Conservation (phyloP, 176 grass and related monocot species). For the Phragmites australis region DNA sequence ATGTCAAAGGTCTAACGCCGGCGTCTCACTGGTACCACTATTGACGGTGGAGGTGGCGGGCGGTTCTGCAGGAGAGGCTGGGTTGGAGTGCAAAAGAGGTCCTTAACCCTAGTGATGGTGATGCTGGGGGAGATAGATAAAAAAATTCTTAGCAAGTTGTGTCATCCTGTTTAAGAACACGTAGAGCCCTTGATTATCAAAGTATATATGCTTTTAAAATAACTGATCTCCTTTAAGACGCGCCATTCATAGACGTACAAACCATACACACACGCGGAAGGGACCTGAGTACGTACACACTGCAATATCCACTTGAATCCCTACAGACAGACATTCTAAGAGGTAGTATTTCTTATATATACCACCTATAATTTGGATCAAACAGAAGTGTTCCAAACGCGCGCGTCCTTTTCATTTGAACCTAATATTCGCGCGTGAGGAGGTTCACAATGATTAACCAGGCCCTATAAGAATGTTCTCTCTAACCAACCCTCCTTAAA, state of each 20-base stretch:
- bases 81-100: no score
- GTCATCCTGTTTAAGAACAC: no score
- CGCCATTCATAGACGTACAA: background rate
- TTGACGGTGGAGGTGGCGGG: no score
- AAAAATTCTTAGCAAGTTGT: no score
- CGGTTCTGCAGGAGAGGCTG: no score
- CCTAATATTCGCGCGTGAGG: conserved; percentile 46
- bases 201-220: background rate
- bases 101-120: no score
- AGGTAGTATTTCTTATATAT: background rate
- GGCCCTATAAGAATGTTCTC: conserved; percentile 11
- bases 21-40: no score
- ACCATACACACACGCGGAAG: background rate
- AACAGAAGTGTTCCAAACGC: background rate
- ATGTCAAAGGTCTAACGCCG: no score
- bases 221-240: background rate
- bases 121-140: no score
- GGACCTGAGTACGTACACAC: background rate
- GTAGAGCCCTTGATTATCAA: background rate
- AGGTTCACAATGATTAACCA: conserved; percentile 29
- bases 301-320: background rate
- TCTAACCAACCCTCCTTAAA: conserved; percentile 9
- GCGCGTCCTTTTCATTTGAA: conserved; percentile 28
- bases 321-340: background rate
- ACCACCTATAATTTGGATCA: conserved; percentile 19